Percentiles rank a stretch among this genome's conserved stretches.
phyloP scores from a whole-genome alignment of 768 basidiomycete genomes.

The Vararia minispora region DNA sequence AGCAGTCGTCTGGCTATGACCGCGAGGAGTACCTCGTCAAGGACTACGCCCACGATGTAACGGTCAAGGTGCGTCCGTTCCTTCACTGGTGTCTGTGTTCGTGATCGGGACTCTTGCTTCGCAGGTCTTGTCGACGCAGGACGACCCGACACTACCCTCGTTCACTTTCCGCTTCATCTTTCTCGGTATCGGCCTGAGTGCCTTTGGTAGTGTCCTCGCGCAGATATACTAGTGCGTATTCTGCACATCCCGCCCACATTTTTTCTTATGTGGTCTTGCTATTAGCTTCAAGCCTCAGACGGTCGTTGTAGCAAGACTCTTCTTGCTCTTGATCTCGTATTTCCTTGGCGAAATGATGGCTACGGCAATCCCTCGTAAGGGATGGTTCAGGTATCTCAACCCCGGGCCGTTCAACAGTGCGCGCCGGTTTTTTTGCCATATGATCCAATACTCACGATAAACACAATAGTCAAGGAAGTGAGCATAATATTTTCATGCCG shows the following conservation, averaged over 20 bases:
- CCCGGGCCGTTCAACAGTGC: slow-evolving; percentile 29
- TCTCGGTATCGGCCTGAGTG: slow-evolving; percentile 41
- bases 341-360: slow-evolving; percentile 36
- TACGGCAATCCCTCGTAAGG: slow-evolving; percentile 19
- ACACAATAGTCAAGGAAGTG: slow-evolving; percentile 21
- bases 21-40: slow-evolving; percentile 25
- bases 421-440: slow-evolving; percentile 9
- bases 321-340: slow-evolving; percentile 41
- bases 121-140: slow-evolving; percentile 24
- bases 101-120: neutral
- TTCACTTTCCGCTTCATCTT: slow-evolving; percentile 49
- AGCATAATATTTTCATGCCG: too few species aligned
- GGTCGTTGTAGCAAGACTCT: slow-evolving; percentile 35
- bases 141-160: slow-evolving; percentile 28
- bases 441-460: too few species aligned
- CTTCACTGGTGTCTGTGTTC: neutral
- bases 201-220: slow-evolving; percentile 34
- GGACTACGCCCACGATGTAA: slow-evolving; percentile 27
- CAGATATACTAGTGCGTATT: slow-evolving; percentile 29
- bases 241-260: neutral
- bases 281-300: slow-evolving; percentile 36
- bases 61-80: slow-evolving; percentile 22
- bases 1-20: slow-evolving; percentile 1
- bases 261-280: neutral
- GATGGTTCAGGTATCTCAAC: slow-evolving; percentile 23